Base-by-base conservation (phyloP, 441 rosid genomes). In the Mallotus japonicus region DNA sequence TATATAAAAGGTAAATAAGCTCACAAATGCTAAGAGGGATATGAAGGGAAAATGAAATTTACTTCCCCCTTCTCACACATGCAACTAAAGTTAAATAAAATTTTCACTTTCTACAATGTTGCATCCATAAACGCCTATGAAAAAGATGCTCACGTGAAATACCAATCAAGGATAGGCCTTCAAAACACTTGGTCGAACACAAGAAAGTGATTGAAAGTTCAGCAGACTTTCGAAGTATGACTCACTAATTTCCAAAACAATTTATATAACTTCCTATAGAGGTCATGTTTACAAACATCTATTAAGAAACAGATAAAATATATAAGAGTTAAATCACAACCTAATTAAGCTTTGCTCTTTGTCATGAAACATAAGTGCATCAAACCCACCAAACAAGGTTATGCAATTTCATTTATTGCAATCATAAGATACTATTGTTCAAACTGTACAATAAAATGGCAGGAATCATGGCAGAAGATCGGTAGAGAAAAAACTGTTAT, bases 331-430 rank as follows among this genome's bases (percentile, higher is more conserved):
- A 72, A 8, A 14, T 37, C 28, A 37, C n/a, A 61, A 37, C 47
- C 64, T 16, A 44, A 16, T 37, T 34, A 61, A 19, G 37, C 22
- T 8, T 54, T 20, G 8, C 22, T 11, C 63, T 22, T 69, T 24
- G 5, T 40, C 37, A 62, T 8, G 40, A 62, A 37, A 53, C 34
- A 61, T 22, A 42, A 64, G 46, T 70, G 76, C 57, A 44, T 62
- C 6, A 28, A 37, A 16, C 14, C 65, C 70, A 65, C 44, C 20
- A 72, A 19, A 50, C 16, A 56, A 6, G 56, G 12, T 54, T 32
- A 37, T 8, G 19, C 49, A 15, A 46, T 62, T 50, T 53, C 47
- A 14, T 17, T 62, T 6, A 13, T 50, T 16, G 37, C n/a, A 42
- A 22, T 50, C 67, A 62, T 50, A 3, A 61, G 19, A 34, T 10